Conservation (phyloP, 805 yeast species). For the Lipomyces sp. region DNA sequence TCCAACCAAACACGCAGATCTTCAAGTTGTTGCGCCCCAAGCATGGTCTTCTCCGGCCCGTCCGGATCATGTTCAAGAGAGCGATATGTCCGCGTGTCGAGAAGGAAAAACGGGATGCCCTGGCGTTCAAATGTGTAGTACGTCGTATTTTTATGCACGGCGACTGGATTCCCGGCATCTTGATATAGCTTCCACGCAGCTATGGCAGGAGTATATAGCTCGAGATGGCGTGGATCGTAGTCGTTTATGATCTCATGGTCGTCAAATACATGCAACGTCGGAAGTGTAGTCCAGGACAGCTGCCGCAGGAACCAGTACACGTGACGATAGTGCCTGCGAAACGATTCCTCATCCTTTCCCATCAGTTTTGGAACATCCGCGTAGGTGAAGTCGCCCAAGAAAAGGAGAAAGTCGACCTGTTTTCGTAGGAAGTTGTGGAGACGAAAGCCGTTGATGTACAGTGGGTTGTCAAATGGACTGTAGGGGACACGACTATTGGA, state of each 20-base stretch:
- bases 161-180: slow-evolving; percentile 28
- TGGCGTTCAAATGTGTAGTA: slow-evolving; percentile 28
- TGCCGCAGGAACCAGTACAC: slow-evolving; percentile 21
- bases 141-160: slow-evolving; percentile 18
- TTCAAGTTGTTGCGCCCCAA: slow-evolving; percentile 24
- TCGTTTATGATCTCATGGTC: slow-evolving; percentile 33
- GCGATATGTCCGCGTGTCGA: slow-evolving; percentile 29
- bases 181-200: slow-evolving; percentile 28
- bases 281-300: slow-evolving; percentile 18
- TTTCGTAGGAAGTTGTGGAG: slow-evolving; percentile 3
- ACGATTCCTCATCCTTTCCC: slow-evolving; percentile 22
- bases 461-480: slow-evolving; percentile 26
- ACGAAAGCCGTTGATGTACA: slow-evolving; percentile 24
- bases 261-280: slow-evolving; percentile 30
- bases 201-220: slow-evolving; percentile 21
- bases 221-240: slow-evolving; percentile 15
- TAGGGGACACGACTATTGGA: slow-evolving; percentile 30
- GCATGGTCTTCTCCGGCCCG: slow-evolving; percentile 30
- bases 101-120: slow-evolving; percentile 30
- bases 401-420: slow-evolving; percentile 25
- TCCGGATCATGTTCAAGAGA: slow-evolving; percentile 24
- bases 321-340: slow-evolving; percentile 28
- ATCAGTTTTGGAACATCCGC: slow-evolving; percentile 30
- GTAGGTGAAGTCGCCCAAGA: slow-evolving; percentile 32
- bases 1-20: slow-evolving; percentile 29